Conservation (phyloP, 2,329 filamentous ascomycete genomes). For the Aspergillus ibericus region DNA sequence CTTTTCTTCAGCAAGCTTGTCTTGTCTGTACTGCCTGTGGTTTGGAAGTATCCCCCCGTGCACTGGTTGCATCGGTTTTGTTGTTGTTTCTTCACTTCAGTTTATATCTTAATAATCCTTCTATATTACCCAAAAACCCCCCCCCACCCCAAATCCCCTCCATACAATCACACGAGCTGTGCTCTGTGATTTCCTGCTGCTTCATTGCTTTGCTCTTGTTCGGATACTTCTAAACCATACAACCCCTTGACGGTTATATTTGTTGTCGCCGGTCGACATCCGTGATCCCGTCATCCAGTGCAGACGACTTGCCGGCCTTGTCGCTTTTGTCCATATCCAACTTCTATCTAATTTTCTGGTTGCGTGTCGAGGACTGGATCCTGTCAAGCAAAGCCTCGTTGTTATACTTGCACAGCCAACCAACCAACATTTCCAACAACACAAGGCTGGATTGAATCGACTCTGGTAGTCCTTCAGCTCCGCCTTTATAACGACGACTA, state of each 20-base stretch:
- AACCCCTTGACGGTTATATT: slow-evolving; percentile 22
- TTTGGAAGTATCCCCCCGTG: slow-evolving; percentile 40
- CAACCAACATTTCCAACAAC: slow-evolving; percentile 17
- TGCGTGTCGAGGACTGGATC: slow-evolving; percentile 36
- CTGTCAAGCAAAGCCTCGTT: slow-evolving; percentile 21
- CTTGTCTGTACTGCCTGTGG: slow-evolving; percentile 45
- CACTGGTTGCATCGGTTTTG: slow-evolving; percentile 40
- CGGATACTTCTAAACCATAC: slow-evolving; percentile 28
- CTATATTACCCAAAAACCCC: slow-evolving; percentile 26
- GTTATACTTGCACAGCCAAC: slow-evolving; percentile 15
- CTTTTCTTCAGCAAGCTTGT: slow-evolving; percentile 64
- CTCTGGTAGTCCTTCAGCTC: slow-evolving; percentile 33
- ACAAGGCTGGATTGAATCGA: slow-evolving; percentile 18
- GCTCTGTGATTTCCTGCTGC: slow-evolving; percentile 35
- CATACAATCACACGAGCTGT: slow-evolving; percentile 39
- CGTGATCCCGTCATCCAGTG: slow-evolving; percentile 28
- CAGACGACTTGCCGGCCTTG: slow-evolving; percentile 25
- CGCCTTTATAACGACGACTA: slow-evolving; percentile 17
- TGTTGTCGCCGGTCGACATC: slow-evolving; percentile 38
- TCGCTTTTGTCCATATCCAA: slow-evolving; percentile 13
- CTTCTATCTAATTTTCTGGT: slow-evolving; percentile 22
- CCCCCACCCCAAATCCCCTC: slow-evolving; percentile 32
- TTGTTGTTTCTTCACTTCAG: slow-evolving; percentile 37
- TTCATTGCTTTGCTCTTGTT: slow-evolving; percentile 30
- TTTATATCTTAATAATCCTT: slow-evolving; percentile 35